A percentile compares a stretch with the other conserved stretches of the same genome.
Conservation (phyloP, 2,329 filamentous ascomycete species). For the Aspergillus awamori region DNA sequence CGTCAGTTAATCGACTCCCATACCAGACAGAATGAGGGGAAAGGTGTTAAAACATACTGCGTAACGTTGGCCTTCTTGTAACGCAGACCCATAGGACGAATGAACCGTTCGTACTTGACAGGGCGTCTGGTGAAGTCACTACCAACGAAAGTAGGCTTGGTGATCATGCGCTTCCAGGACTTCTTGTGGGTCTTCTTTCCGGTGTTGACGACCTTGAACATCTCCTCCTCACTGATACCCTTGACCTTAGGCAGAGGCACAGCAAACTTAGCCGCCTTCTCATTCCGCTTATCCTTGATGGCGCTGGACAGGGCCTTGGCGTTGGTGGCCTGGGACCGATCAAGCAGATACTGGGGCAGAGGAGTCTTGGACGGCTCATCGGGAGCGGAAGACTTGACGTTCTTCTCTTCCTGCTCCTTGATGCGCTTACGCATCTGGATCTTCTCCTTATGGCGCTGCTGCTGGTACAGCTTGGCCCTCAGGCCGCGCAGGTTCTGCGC, state of each 20-base stretch:
- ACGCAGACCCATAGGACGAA: conserved; percentile 73
- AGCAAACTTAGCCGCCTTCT: conserved; percentile 90
- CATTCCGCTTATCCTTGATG: conserved; percentile 93
- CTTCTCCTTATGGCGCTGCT: conserved; percentile 96
- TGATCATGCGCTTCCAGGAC: conserved; percentile 67
- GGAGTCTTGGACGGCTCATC: conserved; percentile 76
- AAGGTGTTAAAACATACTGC: conserved; percentile 32
- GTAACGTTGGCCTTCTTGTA: conserved; percentile 78
- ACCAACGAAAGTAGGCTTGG: conserved; percentile 86
- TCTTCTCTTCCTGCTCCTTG: conserved; percentile 92
- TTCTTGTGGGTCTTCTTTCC: conserved; percentile 94
- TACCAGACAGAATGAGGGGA: conserved; percentile 6
- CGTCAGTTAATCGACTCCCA: neutral
- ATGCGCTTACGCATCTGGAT: conserved; percentile 96
- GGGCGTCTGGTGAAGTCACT: conserved; percentile 86
- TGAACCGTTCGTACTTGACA: conserved; percentile 74
- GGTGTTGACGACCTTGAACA: conserved; percentile 96
- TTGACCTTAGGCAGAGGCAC: conserved; percentile 93
- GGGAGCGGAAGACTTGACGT: conserved; percentile 81
- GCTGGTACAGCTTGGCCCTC: conserved; percentile 87
- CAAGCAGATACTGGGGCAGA: conserved; percentile 89
- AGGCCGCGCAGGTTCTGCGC: conserved; percentile 92
- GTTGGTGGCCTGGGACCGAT: conserved; percentile 70
- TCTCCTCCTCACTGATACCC: conserved; percentile 92
- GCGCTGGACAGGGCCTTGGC: conserved; percentile 77